Percentiles rank a stretch among this genome's conserved stretches.
These are phyloP conservation scores for Lasiosphaeria hispida DNA, from an alignment of 495 filamentous ascomycete species.

Conservation along the genomic window DNA sequence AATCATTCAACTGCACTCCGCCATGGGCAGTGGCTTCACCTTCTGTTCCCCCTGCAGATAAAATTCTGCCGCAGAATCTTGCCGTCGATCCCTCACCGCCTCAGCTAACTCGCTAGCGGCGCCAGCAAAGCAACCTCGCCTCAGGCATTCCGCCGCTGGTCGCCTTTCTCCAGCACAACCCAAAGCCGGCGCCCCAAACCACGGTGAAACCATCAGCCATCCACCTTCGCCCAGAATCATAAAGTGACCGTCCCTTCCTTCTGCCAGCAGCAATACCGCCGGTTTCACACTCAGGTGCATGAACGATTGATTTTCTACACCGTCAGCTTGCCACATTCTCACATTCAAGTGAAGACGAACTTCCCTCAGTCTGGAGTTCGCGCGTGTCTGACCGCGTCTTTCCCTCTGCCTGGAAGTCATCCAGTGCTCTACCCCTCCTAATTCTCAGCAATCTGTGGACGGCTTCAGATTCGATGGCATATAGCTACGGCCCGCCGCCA, in stretches of 20 bases:
- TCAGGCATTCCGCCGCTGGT: background rate
- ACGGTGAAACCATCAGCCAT: too few relatives aligned
- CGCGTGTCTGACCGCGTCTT: background rate
- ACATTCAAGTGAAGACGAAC: conserved; percentile 12
- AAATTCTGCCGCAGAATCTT: background rate
- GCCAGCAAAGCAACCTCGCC: background rate
- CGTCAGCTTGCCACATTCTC: background rate
- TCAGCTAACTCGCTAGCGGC: background rate
- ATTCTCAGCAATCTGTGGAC: background rate
- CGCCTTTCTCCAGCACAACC: background rate
- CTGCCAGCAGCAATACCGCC: background rate
- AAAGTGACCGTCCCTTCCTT: background rate
- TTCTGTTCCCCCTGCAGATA: background rate
- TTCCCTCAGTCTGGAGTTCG: background rate
- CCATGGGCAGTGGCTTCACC: background rate
- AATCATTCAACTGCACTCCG: too few relatives aligned
- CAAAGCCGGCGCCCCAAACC: too few relatives aligned
- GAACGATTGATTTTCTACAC: background rate
- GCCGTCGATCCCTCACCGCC: background rate
- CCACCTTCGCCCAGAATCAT: too few relatives aligned
- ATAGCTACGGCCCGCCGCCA: conserved; percentile 54
- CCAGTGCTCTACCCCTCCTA: background rate
- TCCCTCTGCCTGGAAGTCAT: conserved; percentile 1
- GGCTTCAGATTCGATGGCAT: conserved; percentile 34
- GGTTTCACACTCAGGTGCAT: too few relatives aligned